Base-by-base conservation (phyloP, 768 basidiomycete genomes). In the Pleurotus eryngii region DNA sequence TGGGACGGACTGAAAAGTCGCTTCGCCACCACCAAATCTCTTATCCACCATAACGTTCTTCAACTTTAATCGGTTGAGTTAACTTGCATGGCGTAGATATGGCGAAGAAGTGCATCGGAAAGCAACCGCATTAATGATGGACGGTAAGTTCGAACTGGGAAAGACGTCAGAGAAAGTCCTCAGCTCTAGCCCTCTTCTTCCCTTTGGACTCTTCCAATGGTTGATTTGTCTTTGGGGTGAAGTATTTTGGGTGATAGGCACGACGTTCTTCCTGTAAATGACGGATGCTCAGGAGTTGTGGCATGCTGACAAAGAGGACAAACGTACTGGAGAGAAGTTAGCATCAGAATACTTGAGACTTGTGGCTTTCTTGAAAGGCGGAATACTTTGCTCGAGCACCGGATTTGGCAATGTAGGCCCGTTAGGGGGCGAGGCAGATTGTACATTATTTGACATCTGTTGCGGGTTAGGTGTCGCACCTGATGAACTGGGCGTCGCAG, bases 131-230 rank as follows among this genome's bases (percentile, higher is more conserved):
- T 24, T 45, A 30, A 12, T 17, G 51, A 18, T 9, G 51, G 27
- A 37, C 20, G 20, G 55, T 38, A 30, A 51, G 35, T 37, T 20
- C 18, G 27, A 22, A 43, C 17, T 43, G 30, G 7, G 40, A 24
- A 22, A 35, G 42, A 50, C 43, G 40, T 46, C 49, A 92, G 64
- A 93, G 72, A 71, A 90, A 91, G 70, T 94, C 92, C 71, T 93
- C 91, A 30, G 92, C 92, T 62, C 90, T 78, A 47, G 91, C 89
- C 47, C 92, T 77, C 72, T 94, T 94, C 76, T 86, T 90, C 48
- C 91, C 90, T 61, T 89, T 81, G 49, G 81, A 74, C 65, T 89
- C 89, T 50, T 88, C 86, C 59, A 35, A 70, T 54, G 69, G 60
- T 57, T 70, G 70, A 60, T 69, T 68, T 61, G 80, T 68, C 67